Evolutionary conservation across 129 eudicot genomes (phyloP), one percentile per base, ranked within the genome.

Genomic region (Kitagawia praeruptora): DNA sequence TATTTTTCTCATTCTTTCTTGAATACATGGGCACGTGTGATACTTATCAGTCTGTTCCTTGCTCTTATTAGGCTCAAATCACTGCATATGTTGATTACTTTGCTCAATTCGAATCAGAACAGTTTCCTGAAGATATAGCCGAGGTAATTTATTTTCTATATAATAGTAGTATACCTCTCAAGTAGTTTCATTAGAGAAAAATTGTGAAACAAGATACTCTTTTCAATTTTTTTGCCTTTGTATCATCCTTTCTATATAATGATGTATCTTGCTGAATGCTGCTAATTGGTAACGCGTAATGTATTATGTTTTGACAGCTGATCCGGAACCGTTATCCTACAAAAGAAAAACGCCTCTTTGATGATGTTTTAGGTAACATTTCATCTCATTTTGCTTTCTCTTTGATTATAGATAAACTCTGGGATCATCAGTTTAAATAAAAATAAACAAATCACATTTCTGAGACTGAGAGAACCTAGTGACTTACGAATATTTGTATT

Each of bases 41-140:
- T 77, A 18, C 25, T 45, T 70, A 56, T 19, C 25, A 23, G 40
- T 69, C 28, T 76, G 46, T 38, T 53, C 34, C 61, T 34, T 34
- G 37, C 37, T 27, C 56, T 42, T 81, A 2, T 78, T 19, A 93
- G 98, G 96, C 85, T 66, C 96, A 93, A 83, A 89, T 87, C 51
- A 90, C 91, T 75, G 98, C 98, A 38, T 93, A 93, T 82, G 98
- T 93, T 70, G 98, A 93, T 63, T 93, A 90, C 85, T 93, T 93
- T 83, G 98, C 92, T 75, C 96, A 90, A 77, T 93, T 93, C 82
- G 90, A 90, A 76, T 93, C 98, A 61, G 98, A 90, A 84, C 96
- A 89, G 70, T 93, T 93, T 86, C 89, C 98, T 44, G 97, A 92
- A 77, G 97, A 92, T 83, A 85, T 92, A 84, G 86, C 91, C 5